Percentiles rank a stretch among this genome's conserved stretches.
Conservation (phyloP, 352 stramenopile species). For the Phytophthora crassamura region DNA sequence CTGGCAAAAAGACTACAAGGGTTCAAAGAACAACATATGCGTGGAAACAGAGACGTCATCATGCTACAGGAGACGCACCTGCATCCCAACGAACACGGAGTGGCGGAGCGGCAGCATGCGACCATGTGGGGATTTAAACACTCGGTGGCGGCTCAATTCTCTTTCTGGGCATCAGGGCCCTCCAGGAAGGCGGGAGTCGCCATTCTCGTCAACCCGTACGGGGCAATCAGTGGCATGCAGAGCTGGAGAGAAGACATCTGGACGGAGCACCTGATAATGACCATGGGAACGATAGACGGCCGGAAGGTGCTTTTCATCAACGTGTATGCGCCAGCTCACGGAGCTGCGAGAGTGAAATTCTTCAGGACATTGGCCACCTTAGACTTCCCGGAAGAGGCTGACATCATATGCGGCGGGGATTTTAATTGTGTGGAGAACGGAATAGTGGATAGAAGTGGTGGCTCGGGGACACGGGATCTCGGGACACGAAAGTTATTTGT, state of each 20-base stretch:
- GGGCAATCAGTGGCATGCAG: not conserved
- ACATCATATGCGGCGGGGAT: slow-evolving; percentile 6
- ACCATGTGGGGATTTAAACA: slow-evolving; percentile 18
- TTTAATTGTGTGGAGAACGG: not conserved
- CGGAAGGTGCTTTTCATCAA: slow-evolving; percentile 4
- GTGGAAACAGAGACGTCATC: not conserved
- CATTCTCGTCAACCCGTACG: slow-evolving; percentile 19
- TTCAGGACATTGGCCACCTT: not conserved
- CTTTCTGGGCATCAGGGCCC: slow-evolving; percentile 4
- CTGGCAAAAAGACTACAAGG: slow-evolving; percentile 5
- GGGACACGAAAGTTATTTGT: not conserved
- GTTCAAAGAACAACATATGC: slow-evolving; percentile 4
- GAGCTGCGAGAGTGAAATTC: not conserved
- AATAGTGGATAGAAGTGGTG: not conserved
- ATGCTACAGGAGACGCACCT: slow-evolving; percentile 22
- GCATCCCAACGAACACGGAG: not conserved
- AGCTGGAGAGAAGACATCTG: slow-evolving; percentile 1
- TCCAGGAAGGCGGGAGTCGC: not conserved
- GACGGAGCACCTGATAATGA: slow-evolving; percentile 10
- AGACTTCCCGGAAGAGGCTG: not conserved
- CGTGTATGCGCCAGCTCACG: slow-evolving; percentile 1
- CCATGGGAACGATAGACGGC: not conserved
- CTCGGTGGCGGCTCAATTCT: not conserved
- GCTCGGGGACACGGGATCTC: not conserved
- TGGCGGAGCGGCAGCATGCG: not conserved